Evolutionary conservation across 306 rosid species (phyloP).

Genomic region (Sechiopsis laciniata): DNA sequence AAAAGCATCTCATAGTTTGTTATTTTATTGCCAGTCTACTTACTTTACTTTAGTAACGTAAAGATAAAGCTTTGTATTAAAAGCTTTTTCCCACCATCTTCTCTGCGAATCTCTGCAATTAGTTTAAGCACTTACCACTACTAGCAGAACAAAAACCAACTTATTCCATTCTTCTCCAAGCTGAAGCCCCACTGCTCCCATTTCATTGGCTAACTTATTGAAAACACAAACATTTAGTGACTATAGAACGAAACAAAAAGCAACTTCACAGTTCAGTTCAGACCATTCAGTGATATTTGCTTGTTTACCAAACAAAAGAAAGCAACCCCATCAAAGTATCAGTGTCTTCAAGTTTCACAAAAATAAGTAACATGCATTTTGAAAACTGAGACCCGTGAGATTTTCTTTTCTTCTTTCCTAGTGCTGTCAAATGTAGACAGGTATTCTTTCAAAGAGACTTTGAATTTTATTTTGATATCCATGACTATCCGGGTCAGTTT

Average conservation of each 20-base stretch:
- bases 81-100: conserved; percentile 46
- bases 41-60: conserved; percentile 54
- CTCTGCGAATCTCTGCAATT: conserved; percentile 40
- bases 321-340: not conserved
- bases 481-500: too few species aligned
- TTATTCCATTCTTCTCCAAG: conserved; percentile 14
- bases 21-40: conserved; percentile 30
- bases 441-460: not conserved
- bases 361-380: not conserved
- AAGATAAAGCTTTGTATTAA: conserved; percentile 57
- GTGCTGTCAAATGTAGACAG: not conserved
- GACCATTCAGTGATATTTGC: not conserved
- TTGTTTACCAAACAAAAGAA: not conserved
- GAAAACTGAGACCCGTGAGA: not conserved
- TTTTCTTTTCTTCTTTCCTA: not conserved
- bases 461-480: not conserved
- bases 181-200: not conserved
- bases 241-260: not conserved
- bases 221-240: not conserved
- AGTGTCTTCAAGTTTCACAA: not conserved
- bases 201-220: not conserved
- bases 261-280: not conserved
- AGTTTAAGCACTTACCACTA: conserved; percentile 10
- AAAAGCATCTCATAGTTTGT: conserved; percentile 44
- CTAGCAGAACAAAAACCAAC: conserved; percentile 17